Evolutionary conservation across 306 rosid species (phyloP), one percentile per base, ranked within the genome.

Genomic region (Erythrophleum fordii): DNA sequence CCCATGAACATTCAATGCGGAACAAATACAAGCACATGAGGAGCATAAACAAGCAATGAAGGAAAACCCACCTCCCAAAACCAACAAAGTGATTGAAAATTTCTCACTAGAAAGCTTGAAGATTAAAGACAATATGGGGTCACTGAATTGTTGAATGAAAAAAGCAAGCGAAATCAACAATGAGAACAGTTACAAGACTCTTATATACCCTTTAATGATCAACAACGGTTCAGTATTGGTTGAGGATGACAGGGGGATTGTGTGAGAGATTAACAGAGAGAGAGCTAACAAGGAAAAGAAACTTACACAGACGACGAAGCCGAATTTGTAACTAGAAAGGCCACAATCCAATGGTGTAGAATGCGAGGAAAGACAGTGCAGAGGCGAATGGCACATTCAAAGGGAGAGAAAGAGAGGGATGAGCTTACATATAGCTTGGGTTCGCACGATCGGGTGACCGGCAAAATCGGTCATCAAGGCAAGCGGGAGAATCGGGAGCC

Each of bases 401-500:
- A 61, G 80, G 73, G 82, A 72, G 77, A 61, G 77, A 68, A 81
- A 34, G 75, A 67, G 51, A 45, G 69, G 85, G 64, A 89, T 68
- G 59, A 86, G 89, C 82, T 91, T 86, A 85, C 83, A 76, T 73
- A 84, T 87, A 87, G 89, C 75, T 84, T 76, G 76, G 49, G 74
- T 75, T 48, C 51, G 69, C 88, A 80, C 77, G 86, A 86, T 78
- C 69, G 92, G 88, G 87, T 80, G 86, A 81, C 80, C 93, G 74
- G 58, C 5, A 86, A 88, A 83, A 55, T 87, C 83, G 97, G 91
- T 86, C 87, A 76, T 79, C 42, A 65, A 81, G 60, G 78, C 56
- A 75, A 59, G 88, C 97, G 87, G 29, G 83, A 88, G 86, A 89
- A 82, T 89, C 83, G 91, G 91, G 66, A 78, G 66, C 78, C 34